These are phyloP conservation scores for Atractiella rhizophila DNA, from an alignment of 768 basidiomycete genomes.

Conservation along the genomic window DNA sequence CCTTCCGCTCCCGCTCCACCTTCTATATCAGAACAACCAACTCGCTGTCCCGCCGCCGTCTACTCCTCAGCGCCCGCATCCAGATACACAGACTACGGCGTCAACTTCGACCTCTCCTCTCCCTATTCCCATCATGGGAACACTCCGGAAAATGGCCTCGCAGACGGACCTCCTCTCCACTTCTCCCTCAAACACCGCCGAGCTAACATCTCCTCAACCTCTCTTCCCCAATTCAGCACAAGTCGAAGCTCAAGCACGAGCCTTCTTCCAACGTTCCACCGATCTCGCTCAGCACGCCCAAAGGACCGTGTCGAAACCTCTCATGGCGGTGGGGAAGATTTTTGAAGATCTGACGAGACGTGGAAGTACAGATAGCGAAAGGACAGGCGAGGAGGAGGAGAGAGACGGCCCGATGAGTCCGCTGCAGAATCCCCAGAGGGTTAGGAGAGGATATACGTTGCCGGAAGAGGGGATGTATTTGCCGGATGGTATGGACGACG, in stretches of 20 bases:
- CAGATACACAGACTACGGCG: neutral
- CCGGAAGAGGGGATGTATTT: conserved; percentile 3
- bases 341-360: conserved; percentile 14
- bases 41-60: too few relatives aligned
- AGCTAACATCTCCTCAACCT: neutral
- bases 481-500: neutral
- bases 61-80: neutral
- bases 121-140: neutral
- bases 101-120: neutral
- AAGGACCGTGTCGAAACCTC: conserved; percentile 15
- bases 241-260: conserved; percentile 5
- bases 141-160: neutral
- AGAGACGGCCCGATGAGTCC: conserved; percentile 3
- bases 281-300: conserved; percentile 15
- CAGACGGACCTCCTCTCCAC: neutral
- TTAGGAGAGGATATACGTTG: neutral
- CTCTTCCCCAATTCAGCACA: neutral
- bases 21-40: too few relatives aligned
- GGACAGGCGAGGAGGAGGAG: neutral
- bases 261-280: conserved; percentile 10
- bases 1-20: neutral
- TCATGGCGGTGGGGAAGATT: conserved; percentile 17
- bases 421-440: neutral
- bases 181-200: neutral
- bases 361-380: neutral